Evolutionary conservation across 1,284 basidiomycete genomes (phyloP), one percentile per base, ranked within the genome.

Genomic region (Rhizoctonia solani): DNA sequence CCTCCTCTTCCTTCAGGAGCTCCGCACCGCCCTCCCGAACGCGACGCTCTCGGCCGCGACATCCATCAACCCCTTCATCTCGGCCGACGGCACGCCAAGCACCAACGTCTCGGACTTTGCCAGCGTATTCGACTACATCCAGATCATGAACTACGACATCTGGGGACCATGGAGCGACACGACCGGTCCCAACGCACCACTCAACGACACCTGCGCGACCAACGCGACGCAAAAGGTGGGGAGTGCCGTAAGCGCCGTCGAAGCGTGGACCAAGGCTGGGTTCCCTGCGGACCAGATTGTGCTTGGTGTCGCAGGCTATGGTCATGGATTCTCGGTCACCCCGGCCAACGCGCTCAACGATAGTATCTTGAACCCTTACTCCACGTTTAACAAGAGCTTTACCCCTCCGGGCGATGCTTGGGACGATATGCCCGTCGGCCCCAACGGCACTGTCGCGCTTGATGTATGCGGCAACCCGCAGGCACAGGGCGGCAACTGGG

Each of bases 361-460:
- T 49, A 23, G 44, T 19, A 34, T 52, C 14, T 32, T 56, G 8
- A 41, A 4, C 2, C 25, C 50, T 8, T 87, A 82, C 74, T 85
- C 87, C 1, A 50, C 77, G 2, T 89, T 85, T 71, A 76, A 82
- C 72, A 74, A 77, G 3, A 73, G 73, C 37, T 72, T 75, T 49
- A 79, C 80, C 49, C 82, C 82, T 14, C 66, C 72, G 5, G 88
- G 87, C 49, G 86, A 88, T 74, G 78, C 77, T 9, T 87, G 85
- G 84, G 82, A 84, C 72, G 77, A 78, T 27, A 71, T 75, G 29
- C 80, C 79, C 27, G 77, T 81, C 0, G 46, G n/a, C n/a, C n/a
- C n/a, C n/a, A n/a, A n/a, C n/a, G n/a, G n/a, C n/a, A n/a, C 79
- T 9, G 50, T 37, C 5, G 61, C 49, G 29, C 14, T 46, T 4